Evolutionary conservation across 495 filamentous ascomycete genomes (phyloP).

Genomic region (Haplographium delicatum): DNA sequence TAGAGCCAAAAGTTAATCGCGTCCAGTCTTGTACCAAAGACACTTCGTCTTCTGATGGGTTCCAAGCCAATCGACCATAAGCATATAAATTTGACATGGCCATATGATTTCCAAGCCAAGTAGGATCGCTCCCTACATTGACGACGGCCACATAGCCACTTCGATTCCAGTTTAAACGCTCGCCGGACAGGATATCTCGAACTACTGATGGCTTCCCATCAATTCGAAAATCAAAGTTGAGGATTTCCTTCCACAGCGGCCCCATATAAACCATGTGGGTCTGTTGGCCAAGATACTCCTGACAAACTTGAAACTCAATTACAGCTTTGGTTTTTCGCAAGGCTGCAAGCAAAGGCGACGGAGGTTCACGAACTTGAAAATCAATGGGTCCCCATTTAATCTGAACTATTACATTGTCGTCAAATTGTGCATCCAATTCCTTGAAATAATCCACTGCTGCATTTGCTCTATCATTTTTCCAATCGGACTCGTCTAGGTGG

Average conservation of each 20-base stretch:
- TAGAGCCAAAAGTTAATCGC: slow-evolving; percentile 55
- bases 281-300: slow-evolving; percentile 73
- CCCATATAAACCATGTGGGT: slow-evolving; percentile 61
- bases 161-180: slow-evolving; percentile 51
- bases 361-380: slow-evolving; percentile 68
- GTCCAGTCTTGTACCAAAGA: slow-evolving; percentile 59
- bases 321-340: slow-evolving; percentile 50
- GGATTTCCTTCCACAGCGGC: slow-evolving; percentile 61
- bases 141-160: slow-evolving; percentile 63
- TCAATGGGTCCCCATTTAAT: slow-evolving; percentile 74
- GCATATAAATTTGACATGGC: slow-evolving; percentile 71
- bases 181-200: slow-evolving; percentile 53
- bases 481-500: slow-evolving; percentile 49
- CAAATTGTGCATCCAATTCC: slow-evolving; percentile 57
- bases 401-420: slow-evolving; percentile 65
- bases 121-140: slow-evolving; percentile 61
- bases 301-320: slow-evolving; percentile 61
- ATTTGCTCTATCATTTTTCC: slow-evolving; percentile 64
- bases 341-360: slow-evolving; percentile 63
- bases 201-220: slow-evolving; percentile 48
- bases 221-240: slow-evolving; percentile 61
- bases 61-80: slow-evolving; percentile 62
- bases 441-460: slow-evolving; percentile 65
- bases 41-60: slow-evolving; percentile 41
- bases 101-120: slow-evolving; percentile 63